Evolutionary conservation across 1,139 yeast genomes (phyloP).

Genomic region (Geotrichum candidum): DNA sequence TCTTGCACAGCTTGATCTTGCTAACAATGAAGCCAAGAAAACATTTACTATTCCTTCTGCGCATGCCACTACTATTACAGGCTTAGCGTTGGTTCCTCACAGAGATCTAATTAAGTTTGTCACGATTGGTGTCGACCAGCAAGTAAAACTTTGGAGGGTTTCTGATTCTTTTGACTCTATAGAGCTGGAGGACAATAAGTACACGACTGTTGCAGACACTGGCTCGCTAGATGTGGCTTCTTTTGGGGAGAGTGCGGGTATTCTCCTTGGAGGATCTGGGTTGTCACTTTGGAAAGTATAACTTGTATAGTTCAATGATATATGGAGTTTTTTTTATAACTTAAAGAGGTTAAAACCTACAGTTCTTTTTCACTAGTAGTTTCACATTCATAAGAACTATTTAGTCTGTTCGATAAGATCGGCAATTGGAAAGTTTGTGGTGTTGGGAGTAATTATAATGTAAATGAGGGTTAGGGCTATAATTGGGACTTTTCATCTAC

Average conservation of each 20-base stretch:
- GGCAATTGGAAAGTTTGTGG: not conserved
- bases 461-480: constrained; percentile 4
- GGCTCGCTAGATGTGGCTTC: constrained; percentile 47
- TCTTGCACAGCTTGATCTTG: constrained; percentile 38
- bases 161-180: constrained; percentile 31
- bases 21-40: constrained; percentile 26
- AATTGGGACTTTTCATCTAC: constrained; percentile 7
- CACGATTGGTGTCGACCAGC: constrained; percentile 74
- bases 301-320: not conserved
- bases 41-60: constrained; percentile 46
- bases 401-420: not conserved
- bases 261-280: constrained; percentile 32
- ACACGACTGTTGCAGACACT: constrained; percentile 86
- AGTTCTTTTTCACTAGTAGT: not conserved
- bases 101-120: constrained; percentile 28
- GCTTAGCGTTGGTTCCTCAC: constrained; percentile 39
- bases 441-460: not conserved
- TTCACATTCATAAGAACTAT: not conserved
- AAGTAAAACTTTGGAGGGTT: constrained; percentile 58
- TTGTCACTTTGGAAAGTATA: constrained; percentile 23
- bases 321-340: not conserved
- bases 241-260: constrained; percentile 2
- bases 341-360: not conserved
- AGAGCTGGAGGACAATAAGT: constrained; percentile 40
- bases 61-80: constrained; percentile 83